Evolutionary conservation across 805 yeast species (phyloP), one percentile per base, ranked within the genome.

Genomic region (Wickerhamomyces kurtzmanii): DNA sequence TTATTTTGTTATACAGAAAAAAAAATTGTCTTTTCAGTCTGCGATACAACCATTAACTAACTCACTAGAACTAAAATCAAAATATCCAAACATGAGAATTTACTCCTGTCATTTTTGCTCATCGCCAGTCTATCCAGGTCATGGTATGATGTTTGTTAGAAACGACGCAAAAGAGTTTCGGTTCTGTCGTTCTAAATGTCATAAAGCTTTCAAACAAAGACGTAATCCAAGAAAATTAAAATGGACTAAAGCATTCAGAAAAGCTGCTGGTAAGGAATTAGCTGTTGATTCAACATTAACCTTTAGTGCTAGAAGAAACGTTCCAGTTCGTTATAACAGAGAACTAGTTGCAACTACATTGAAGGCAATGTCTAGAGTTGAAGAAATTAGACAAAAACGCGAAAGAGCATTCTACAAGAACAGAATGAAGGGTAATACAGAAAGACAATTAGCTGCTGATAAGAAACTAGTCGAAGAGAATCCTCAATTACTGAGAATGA

Each of bases 231-330:
- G 98, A 65, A 91, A 91, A 60, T 75, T 87, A 59, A 82, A 73
- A 62, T 91, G 98, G 98, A 91, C 98, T 31, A 91, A 91, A 59
- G 97, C 98, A 2, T 91, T 91, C 71, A 76, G 98, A 64, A 91
- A 91, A 58, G 94, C 97, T 37, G 97, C 97, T 24, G 98, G 98
- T 49, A 91, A 91, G 58, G 98, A 91, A 55, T 72, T 91, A 68
- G 96, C 94, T 15, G 97, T 91, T 33, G 98, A 91, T 51, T 81
- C 95, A 5, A 87, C 98, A 5, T 70, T 91, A 49, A 83, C 97
- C 1, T 91, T 91, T 58, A 94, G 95, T 34, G 87, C 93, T 42
- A 84, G 96, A 65, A 83, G 98, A 68, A 87, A 91, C 54, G 91
- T 91, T 25, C 98, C 98, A 27, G 96, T 91, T 26, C 75, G 98